Percentiles rank a stretch among this genome's conserved stretches.
phyloP scores from a whole-genome alignment of 1,284 basidiomycete genomes.

The Ganoderma boninense region DNA sequence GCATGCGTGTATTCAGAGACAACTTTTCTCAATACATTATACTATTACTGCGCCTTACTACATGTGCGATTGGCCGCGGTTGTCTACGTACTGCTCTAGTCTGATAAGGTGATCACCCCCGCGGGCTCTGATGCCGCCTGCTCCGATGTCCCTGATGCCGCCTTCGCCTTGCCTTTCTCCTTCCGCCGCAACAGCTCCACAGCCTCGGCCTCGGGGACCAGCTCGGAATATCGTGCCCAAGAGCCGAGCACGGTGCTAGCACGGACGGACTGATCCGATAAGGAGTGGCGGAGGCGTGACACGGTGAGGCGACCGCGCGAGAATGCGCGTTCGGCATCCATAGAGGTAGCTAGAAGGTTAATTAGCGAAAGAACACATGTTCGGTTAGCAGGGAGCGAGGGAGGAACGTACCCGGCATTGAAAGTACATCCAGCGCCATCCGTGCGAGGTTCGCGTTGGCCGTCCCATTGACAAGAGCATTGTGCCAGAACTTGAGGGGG shows the following conservation, averaged over 20 bases:
- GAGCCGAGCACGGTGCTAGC: slow-evolving; percentile 4
- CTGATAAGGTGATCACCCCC: too few relatives aligned
- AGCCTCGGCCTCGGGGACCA: background rate
- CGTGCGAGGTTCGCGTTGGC: background rate
- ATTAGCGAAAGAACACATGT: too few relatives aligned
- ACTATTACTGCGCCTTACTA: too few relatives aligned
- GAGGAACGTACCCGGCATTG: background rate
- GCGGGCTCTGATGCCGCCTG: too few relatives aligned
- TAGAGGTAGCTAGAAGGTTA: slow-evolving; percentile 29
- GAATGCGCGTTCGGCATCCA: slow-evolving; percentile 35
- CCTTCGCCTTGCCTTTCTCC: background rate
- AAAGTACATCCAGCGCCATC: background rate
- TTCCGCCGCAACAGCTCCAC: background rate
- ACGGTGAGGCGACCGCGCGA: slow-evolving; percentile 34
- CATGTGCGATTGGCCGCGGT: too few relatives aligned
- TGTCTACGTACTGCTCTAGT: too few relatives aligned
- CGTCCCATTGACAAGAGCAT: background rate
- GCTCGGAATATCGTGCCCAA: background rate
- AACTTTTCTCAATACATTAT: too few relatives aligned
- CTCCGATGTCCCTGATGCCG: too few relatives aligned
- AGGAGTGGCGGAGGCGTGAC: slow-evolving; percentile 32
- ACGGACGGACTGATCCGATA: slow-evolving; percentile 28
- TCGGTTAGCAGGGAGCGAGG: too few relatives aligned
- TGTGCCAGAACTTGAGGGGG: slow-evolving; percentile 5
- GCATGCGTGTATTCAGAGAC: too few relatives aligned